phyloP scores from a whole-genome alignment of 2,329 filamentous ascomycete species.

The Pseudogymnoascus verrucosus region DNA sequence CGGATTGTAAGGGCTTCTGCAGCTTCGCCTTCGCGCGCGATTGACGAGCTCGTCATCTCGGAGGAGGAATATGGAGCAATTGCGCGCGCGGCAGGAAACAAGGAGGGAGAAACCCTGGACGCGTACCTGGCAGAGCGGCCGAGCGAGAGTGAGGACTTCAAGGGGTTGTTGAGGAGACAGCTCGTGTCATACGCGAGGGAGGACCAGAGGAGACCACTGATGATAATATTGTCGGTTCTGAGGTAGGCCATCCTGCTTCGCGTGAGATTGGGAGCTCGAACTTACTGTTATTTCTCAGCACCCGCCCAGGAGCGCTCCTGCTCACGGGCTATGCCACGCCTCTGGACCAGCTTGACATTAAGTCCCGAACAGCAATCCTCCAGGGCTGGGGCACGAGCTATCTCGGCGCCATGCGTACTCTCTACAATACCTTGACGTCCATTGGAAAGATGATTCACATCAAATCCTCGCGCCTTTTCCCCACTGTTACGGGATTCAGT shows the following conservation, averaged over 20 bases:
- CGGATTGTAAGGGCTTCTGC: slow-evolving; percentile 41
- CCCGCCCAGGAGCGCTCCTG: slow-evolving; percentile 52
- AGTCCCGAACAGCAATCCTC: slow-evolving; percentile 54
- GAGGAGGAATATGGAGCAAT: slow-evolving; percentile 41
- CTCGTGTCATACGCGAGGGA: slow-evolving; percentile 27
- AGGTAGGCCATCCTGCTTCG: slow-evolving; percentile 19
- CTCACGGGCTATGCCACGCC: slow-evolving; percentile 61
- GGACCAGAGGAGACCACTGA: slow-evolving; percentile 22
- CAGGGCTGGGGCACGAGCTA: slow-evolving; percentile 53
- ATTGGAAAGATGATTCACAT: slow-evolving; percentile 38
- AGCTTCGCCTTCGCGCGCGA: slow-evolving; percentile 31
- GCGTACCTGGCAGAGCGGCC: slow-evolving; percentile 46
- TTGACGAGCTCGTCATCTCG: slow-evolving; percentile 29
- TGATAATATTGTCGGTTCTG: slow-evolving; percentile 22
- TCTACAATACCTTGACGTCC: slow-evolving; percentile 48
- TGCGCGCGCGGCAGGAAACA: slow-evolving; percentile 29
- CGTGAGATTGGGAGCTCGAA: neutral
- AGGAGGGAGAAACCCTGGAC: slow-evolving; percentile 33
- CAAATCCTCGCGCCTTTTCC: slow-evolving; percentile 47
- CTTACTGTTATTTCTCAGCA: slow-evolving; percentile 34
- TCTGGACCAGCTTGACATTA: slow-evolving; percentile 51
- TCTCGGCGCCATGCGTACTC: slow-evolving; percentile 43
- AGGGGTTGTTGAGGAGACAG: slow-evolving; percentile 38
- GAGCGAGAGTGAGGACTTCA: slow-evolving; percentile 45
- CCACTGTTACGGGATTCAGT: slow-evolving; percentile 48